Evolutionary conservation across 2,329 filamentous ascomycete genomes (phyloP).

Genomic region (Claviceps lovelessii): DNA sequence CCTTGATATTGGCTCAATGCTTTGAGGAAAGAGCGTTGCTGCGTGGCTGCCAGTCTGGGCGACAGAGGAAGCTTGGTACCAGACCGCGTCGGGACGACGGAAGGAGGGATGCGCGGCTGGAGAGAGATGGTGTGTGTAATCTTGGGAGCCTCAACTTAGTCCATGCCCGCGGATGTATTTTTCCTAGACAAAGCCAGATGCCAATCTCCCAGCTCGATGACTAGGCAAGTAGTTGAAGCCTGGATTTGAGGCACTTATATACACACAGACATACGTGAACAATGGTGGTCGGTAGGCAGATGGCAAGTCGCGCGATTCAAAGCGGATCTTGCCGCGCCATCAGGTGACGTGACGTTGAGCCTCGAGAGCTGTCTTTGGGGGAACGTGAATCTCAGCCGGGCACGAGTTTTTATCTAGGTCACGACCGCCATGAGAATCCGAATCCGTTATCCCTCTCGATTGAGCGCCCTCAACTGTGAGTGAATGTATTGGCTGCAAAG

Average conservation of each 20-base stretch:
- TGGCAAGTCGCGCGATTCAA: background rate
- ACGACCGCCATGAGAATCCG: too few species aligned
- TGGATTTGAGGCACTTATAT: background rate
- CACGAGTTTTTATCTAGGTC: background rate
- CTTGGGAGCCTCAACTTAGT: background rate
- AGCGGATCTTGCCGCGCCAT: slow-evolving; percentile 1
- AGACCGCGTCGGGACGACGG: background rate
- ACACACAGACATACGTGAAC: background rate
- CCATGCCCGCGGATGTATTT: background rate
- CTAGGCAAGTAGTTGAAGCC: background rate
- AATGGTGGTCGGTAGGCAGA: background rate
- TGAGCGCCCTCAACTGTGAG: background rate
- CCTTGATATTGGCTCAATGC: background rate
- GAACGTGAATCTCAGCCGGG: background rate
- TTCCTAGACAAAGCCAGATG: background rate
- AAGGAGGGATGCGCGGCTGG: background rate
- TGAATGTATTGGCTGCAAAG: background rate
- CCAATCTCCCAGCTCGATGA: background rate
- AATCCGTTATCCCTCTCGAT: background rate
- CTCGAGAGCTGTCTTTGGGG: background rate
- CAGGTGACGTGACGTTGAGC: slow-evolving; percentile 1
- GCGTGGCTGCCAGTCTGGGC: background rate
- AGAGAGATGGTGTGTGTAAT: background rate
- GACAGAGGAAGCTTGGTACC: background rate
- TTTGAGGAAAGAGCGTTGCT: background rate